A percentile compares a stretch with the other conserved stretches of the same genome.
phyloP scores from a whole-genome alignment of 805 yeast species.

The Ogataea methanolica region DNA sequence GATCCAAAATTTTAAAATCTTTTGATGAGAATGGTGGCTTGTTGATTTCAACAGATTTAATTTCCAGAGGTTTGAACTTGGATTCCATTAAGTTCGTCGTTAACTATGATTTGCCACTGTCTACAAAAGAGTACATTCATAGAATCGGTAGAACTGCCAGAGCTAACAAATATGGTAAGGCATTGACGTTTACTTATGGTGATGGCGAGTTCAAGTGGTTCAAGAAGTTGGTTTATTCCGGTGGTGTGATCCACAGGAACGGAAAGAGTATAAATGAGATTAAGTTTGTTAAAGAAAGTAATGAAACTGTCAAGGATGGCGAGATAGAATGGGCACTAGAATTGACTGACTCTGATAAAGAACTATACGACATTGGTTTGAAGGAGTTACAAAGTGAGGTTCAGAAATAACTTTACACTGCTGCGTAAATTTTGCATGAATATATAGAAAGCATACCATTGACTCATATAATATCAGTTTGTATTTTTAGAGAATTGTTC shows the following conservation, averaged over 20 bases:
- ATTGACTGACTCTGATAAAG: constrained; percentile 33
- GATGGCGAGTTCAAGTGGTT: constrained; percentile 73
- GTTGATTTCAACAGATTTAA: constrained; percentile 79
- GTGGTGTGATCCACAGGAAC: constrained; percentile 49
- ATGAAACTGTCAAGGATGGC: not conserved
- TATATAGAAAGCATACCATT: no score
- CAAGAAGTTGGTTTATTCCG: constrained; percentile 39
- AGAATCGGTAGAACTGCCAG: constrained; percentile 97
- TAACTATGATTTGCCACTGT: constrained; percentile 86
- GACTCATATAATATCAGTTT: no score
- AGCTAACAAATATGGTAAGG: constrained; percentile 76
- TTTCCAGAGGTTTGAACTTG: constrained; percentile 94
- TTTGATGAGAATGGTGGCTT: constrained; percentile 50
- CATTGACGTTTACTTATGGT: constrained; percentile 70
- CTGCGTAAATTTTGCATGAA: not conserved
- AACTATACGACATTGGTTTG: constrained; percentile 41
- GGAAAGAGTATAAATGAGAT: constrained; percentile 31
- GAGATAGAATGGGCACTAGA: constrained; percentile 20
- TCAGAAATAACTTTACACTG: constrained; percentile 1
- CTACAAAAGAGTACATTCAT: constrained; percentile 90
- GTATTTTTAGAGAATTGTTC: no score
- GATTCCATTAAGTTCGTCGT: constrained; percentile 65
- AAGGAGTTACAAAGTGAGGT: constrained; percentile 40
- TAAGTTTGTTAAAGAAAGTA: constrained; percentile 23
- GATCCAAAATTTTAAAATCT: constrained; percentile 52